Conservation (phyloP, 2,329 filamentous ascomycete genomes). For the Fusarium subtropicale region DNA sequence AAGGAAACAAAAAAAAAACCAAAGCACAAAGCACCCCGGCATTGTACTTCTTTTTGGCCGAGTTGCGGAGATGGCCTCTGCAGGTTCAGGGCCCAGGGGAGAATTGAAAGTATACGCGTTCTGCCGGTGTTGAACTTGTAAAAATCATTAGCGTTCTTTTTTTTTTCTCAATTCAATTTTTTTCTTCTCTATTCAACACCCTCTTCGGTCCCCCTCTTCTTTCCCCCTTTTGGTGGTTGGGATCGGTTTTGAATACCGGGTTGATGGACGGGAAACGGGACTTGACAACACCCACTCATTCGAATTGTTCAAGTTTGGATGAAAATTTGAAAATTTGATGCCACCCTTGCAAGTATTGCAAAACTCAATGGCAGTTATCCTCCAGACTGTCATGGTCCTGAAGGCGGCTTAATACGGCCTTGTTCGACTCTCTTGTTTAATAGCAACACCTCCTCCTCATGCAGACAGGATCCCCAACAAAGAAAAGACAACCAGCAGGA, state of each 20-base stretch:
- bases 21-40: constrained; percentile 1
- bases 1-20: neutral
- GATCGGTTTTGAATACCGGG: constrained; percentile 10
- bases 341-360: neutral
- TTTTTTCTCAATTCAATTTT: neutral
- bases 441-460: neutral
- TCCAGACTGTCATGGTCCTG: neutral
- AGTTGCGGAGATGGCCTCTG: constrained; percentile 7
- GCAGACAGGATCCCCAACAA: constrained; percentile 10
- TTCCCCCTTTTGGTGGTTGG: constrained; percentile 11
- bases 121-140: neutral
- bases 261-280: constrained; percentile 11
- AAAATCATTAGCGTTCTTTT: constrained; percentile 1
- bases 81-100: constrained; percentile 10
- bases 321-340: neutral
- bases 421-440: neutral
- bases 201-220: neutral
- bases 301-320: constrained; percentile 2
- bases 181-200: neutral
- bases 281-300: constrained; percentile 15
- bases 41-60: constrained; percentile 6
- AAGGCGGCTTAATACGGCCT: constrained; percentile 14
- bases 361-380: constrained; percentile 11
- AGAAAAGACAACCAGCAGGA: neutral
- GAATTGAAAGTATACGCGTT: constrained; percentile 14